Evolutionary conservation across 2,329 filamentous ascomycete species (phyloP), one percentile per base, ranked within the genome.

Genomic region (Tympanopsis confertula): DNA sequence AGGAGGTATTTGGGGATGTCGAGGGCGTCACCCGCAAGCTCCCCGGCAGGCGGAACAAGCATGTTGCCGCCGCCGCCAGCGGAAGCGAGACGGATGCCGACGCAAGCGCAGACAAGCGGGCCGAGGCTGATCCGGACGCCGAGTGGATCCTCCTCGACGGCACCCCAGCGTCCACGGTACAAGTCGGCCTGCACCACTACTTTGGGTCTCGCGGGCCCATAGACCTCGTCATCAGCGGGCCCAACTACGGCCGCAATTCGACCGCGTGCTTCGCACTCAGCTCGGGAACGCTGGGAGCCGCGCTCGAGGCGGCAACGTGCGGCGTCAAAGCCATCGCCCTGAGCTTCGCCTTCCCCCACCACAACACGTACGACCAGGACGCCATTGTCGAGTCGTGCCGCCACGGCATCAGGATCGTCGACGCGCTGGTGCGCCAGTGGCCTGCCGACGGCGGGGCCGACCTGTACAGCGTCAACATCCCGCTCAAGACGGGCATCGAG

Each of bases 381-480:
- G 78, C 94, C 47, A 89, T 96, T 41, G 72, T 75, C 20, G 84
- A 76, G 36, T 87, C 86, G 3, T 85, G 79, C 26, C 65, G 73
- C 33, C 78, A 89, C 48, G 77, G 79, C 18, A 79, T 91, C 18
- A 72, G 70, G 44, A 68, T 96, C 18, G 80, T 94, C 44, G 82
- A 94, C 56, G 74, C 86, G 43, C 66, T 98, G 5, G 78, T 72
- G 48, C 67, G 70, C 36, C 82, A 87, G 52, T 94, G 86, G 82
- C 74, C 66, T 0, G 60, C 65, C 22, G 78, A 78, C 37, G 58
- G 65, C 20, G 71, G 69, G 42, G 78, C 85, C 4, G 86, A 94
- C 52, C 62, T 96, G n/a, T 96, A 94, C 58, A 83, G 74, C 35
- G 78, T 96, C 47, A 96, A 96, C 53, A 82, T 96, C 5, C 89